Percentiles rank a stretch among this genome's conserved stretches.
phyloP scores from a whole-genome alignment of 2,329 filamentous ascomycete genomes.

The Ophiostoma quercus region DNA sequence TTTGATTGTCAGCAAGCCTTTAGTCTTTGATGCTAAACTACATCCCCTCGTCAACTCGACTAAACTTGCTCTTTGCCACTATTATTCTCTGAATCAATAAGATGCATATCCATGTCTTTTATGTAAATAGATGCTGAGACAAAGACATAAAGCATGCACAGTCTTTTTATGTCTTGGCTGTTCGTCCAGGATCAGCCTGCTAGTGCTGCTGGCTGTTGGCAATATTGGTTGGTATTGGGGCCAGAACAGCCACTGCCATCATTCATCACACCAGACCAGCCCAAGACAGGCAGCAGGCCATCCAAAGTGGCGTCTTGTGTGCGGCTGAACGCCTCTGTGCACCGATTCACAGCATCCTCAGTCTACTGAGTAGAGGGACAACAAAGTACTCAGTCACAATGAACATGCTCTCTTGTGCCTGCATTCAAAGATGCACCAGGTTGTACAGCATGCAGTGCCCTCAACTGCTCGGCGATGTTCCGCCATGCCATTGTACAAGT shows the following conservation, averaged over 20 bases:
- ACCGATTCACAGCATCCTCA: not conserved
- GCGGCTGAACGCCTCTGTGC: conserved; percentile 4
- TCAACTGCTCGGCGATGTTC: not conserved
- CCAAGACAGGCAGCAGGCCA: not conserved
- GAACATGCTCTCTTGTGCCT: not conserved
- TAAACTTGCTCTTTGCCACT: not conserved
- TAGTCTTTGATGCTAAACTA: not conserved
- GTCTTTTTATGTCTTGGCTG: not conserved
- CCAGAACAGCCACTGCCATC: not conserved
- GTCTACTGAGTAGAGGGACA: too few relatives aligned
- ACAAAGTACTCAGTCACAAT: not conserved
- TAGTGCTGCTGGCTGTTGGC: not conserved
- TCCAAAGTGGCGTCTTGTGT: conserved; percentile 1
- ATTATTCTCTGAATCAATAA: not conserved
- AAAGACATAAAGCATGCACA: not conserved
- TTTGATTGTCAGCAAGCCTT: not conserved
- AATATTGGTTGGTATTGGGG: too few relatives aligned
- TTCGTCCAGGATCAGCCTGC: not conserved
- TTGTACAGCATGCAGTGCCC: not conserved
- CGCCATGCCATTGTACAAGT: not conserved
- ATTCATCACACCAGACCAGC: not conserved
- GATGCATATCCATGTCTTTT: not conserved
- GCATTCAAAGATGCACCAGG: not conserved
- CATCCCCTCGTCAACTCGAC: not conserved
- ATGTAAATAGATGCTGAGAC: not conserved